Percentiles rank a stretch among this genome's conserved stretches.
Evolutionary conservation across 192 early-diverging fungal species (phyloP).

Genomic region (Phlyctochytrium arcticum): DNA sequence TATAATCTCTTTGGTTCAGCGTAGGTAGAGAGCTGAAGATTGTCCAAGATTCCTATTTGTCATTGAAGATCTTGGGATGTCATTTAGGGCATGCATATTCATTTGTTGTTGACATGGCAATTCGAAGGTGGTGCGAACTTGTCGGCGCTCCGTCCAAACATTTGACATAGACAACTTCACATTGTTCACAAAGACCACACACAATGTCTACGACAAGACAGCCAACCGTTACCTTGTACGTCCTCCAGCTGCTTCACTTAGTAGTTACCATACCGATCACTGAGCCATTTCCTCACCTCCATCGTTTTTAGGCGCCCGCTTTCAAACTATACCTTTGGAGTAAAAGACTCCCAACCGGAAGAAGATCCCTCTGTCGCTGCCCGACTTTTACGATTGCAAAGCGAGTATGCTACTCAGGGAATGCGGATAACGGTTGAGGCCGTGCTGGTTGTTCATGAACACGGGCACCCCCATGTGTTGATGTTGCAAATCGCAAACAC

Average conservation of each 20-base stretch:
- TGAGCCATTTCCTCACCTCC: not conserved
- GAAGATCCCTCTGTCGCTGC: slow-evolving; percentile 56
- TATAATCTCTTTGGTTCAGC: no score
- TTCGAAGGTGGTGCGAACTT: no score
- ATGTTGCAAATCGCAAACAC: slow-evolving; percentile 71
- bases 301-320: slow-evolving; percentile 29
- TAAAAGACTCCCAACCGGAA: slow-evolving; percentile 70
- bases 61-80: no score
- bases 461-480: slow-evolving; percentile 75
- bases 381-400: slow-evolving; percentile 54
- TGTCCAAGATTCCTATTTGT: no score
- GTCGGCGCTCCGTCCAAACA: no score
- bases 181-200: no score
- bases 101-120: no score
- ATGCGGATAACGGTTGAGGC: slow-evolving; percentile 69
- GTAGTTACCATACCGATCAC: not conserved
- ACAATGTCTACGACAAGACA: slow-evolving; percentile 14
- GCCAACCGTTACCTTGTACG: slow-evolving; percentile 19
- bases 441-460: slow-evolving; percentile 72
- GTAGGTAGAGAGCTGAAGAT: no score
- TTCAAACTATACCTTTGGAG: slow-evolving; percentile 63
- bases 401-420: slow-evolving; percentile 62
- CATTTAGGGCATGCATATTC: no score
- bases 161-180: no score
- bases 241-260: not conserved